Percentiles rank a stretch among this genome's conserved stretches.
phyloP scores from a whole-genome alignment of 768 basidiomycete genomes.

The Tricholoma hemisulphureum region DNA sequence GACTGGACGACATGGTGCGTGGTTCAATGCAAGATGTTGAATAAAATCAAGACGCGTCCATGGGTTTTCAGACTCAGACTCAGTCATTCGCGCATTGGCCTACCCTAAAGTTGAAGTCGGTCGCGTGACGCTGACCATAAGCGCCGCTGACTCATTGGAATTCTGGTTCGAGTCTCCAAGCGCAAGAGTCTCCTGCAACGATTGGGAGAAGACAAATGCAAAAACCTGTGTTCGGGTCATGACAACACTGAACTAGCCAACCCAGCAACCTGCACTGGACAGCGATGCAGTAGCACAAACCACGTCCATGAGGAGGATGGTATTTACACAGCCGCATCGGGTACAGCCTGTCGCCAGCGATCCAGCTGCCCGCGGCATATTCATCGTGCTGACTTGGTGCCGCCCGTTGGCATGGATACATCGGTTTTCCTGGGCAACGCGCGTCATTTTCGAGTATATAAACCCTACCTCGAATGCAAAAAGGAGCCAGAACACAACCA shows the following conservation, averaged over 20 bases:
- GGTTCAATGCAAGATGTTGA: not conserved
- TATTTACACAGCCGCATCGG: not conserved
- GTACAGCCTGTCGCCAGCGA: not conserved
- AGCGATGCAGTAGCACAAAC: too few relatives aligned
- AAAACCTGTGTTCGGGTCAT: too few relatives aligned
- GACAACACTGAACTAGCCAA: too few relatives aligned
- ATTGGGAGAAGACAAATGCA: too few relatives aligned
- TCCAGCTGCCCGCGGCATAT: too few relatives aligned
- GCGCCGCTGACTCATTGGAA: too few relatives aligned
- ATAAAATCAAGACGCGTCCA: constrained; percentile 16
- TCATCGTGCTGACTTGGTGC: not conserved
- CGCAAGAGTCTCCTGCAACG: too few relatives aligned
- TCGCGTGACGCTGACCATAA: not conserved
- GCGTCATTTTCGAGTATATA: not conserved
- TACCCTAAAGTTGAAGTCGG: constrained; percentile 16
- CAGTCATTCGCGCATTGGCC: constrained; percentile 10
- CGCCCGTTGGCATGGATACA: not conserved
- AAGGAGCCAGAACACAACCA: not conserved
- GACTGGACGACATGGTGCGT: constrained; percentile 23
- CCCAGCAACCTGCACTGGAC: too few relatives aligned
- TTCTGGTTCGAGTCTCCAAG: too few relatives aligned
- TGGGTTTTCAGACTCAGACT: constrained; percentile 12
- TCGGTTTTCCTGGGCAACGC: not conserved
- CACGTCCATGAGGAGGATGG: too few relatives aligned
- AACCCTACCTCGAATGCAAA: not conserved